Percentiles rank a stretch among this genome's conserved stretches.
phyloP scores from a whole-genome alignment of 345 rosid species.

The Camelina hispida region DNA sequence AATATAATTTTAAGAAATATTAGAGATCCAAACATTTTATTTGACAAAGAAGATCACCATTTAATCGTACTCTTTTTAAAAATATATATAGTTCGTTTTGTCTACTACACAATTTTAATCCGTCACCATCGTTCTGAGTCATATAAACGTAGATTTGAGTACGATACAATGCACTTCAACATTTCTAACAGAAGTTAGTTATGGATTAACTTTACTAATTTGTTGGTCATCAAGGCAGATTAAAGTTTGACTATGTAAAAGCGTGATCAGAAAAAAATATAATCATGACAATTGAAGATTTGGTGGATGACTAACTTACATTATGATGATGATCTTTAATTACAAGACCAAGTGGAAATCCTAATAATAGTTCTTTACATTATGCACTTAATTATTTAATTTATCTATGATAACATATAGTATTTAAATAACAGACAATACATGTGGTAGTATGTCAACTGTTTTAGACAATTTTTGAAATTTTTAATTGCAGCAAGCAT shows the following conservation, averaged over 20 bases:
- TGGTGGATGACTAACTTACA: slow-evolving; percentile 36
- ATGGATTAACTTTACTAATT: slow-evolving; percentile 3
- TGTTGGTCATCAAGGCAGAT: not conserved
- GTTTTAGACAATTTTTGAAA: not conserved
- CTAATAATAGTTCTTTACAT: slow-evolving; percentile 4
- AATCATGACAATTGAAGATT: slow-evolving; percentile 29
- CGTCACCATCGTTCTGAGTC: not conserved
- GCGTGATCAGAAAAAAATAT: not conserved
- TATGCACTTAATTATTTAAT: not conserved
- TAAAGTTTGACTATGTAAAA: slow-evolving; percentile 23
- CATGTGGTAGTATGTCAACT: slow-evolving; percentile 17
- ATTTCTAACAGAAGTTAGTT: slow-evolving; percentile 29
- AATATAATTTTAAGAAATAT: not conserved
- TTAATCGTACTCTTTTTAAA: not conserved
- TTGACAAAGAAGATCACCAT: not conserved
- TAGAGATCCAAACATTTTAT: not conserved
- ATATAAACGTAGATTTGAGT: slow-evolving; percentile 12
- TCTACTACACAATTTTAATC: not conserved
- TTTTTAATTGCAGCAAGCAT: not conserved
- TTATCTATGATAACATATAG: not conserved
- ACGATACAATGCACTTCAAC: slow-evolving; percentile 8
- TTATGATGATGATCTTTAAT: slow-evolving; percentile 35
- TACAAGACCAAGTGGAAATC: slow-evolving; percentile 26
- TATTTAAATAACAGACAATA: not conserved
- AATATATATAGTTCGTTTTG: not conserved